Evolutionary conservation across 192 early-diverging fungal genomes (phyloP).

Genomic region (Thamnidium elegans): DNA sequence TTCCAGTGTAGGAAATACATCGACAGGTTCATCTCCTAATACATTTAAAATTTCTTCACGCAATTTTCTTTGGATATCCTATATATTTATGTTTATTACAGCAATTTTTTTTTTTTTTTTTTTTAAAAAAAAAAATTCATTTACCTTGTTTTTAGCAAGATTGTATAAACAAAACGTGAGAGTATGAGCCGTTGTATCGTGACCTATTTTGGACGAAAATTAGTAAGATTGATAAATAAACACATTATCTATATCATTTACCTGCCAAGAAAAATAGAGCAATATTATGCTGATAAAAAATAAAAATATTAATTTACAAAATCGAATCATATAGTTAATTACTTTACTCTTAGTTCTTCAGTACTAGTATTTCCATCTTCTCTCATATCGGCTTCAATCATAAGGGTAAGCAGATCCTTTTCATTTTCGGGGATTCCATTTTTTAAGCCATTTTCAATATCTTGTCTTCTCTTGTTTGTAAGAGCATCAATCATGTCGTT

Average conservation of each 20-base stretch:
- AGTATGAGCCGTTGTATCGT: conserved; percentile 33
- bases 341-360: conserved; percentile 12
- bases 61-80: conserved; percentile 30
- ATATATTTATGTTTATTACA: neutral
- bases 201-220: conserved; percentile 3
- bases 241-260: conserved; percentile 13
- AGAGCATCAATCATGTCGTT: conserved; percentile 14
- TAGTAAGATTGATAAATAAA: neutral
- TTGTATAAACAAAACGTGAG: conserved; percentile 44
- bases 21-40: conserved; percentile 22
- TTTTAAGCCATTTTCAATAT: neutral
- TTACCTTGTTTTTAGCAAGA: conserved; percentile 43
- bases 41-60: conserved; percentile 24
- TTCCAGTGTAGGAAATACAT: conserved; percentile 21
- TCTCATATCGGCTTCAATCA: conserved; percentile 47
- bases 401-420: conserved; percentile 49
- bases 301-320: neutral
- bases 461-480: conserved; percentile 23
- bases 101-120: neutral
- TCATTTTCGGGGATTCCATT: conserved; percentile 21
- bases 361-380: neutral
- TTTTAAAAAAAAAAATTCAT: neutral
- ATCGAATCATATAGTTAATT: neutral
- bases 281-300: conserved; percentile 36
- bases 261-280: conserved; percentile 58